These are phyloP conservation scores for Volvox reticuliferus DNA, from an alignment of 139 green algal genomes.

Conservation along the genomic window DNA sequence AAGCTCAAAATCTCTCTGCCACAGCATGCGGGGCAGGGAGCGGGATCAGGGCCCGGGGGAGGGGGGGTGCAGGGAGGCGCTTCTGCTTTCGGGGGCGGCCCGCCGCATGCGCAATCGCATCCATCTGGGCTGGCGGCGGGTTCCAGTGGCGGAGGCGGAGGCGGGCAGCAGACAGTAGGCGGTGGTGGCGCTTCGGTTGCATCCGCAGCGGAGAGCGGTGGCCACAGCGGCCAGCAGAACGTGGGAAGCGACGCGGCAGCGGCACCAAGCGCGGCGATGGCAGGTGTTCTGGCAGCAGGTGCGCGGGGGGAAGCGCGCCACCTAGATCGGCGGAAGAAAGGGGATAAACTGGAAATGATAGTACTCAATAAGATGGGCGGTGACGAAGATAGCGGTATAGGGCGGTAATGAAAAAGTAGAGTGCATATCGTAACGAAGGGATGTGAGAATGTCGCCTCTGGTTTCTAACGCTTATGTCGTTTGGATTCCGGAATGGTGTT, in stretches of 20 bases:
- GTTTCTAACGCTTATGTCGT: too few species aligned
- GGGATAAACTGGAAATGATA: too few species aligned
- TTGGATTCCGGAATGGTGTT: too few species aligned
- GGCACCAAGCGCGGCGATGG: neutral
- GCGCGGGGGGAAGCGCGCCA: too few species aligned
- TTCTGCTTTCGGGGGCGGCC: neutral
- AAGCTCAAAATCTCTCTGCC: constrained; percentile 19
- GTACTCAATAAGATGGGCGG: too few species aligned
- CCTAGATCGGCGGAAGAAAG: too few species aligned
- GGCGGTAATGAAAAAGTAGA: too few species aligned
- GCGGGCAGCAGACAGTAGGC: neutral
- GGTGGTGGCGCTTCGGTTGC: neutral
- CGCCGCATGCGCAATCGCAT: neutral
- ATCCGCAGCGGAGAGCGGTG: neutral
- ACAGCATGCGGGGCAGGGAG: neutral
- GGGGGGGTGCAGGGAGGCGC: neutral
- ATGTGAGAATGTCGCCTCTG: too few species aligned
- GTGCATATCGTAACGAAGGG: too few species aligned
- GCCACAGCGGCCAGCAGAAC: neutral
- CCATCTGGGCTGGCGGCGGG: neutral
- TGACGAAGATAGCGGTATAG: too few species aligned
- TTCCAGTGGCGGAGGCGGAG: neutral
- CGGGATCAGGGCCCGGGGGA: neutral
- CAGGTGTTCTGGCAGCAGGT: neutral
- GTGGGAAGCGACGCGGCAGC: neutral